These are phyloP conservation scores for Pelargonium cotyledonis DNA, from an alignment of 441 rosid genomes.

Conservation along the genomic window DNA sequence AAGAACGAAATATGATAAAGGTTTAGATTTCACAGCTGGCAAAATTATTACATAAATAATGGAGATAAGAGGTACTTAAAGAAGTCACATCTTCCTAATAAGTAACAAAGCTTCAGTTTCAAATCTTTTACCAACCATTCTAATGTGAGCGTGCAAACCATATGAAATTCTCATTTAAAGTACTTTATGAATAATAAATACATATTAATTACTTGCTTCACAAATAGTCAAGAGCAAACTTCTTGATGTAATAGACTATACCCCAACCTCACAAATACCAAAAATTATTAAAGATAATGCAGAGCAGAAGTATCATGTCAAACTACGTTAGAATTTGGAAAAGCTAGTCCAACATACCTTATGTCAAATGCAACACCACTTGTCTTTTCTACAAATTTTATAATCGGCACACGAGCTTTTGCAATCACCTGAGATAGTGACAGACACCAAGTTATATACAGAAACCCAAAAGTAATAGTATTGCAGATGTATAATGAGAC, in stretches of 20 bases:
- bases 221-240: background rate
- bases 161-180: background rate
- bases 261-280: background rate
- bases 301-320: background rate
- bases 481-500: constrained; percentile 14
- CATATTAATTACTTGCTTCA: background rate
- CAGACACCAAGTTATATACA: constrained; percentile 1
- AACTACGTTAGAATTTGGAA: constrained; percentile 12
- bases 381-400: constrained; percentile 78
- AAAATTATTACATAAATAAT: too few species aligned
- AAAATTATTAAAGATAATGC: background rate
- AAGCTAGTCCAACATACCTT: constrained; percentile 35
- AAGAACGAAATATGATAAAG: too few species aligned
- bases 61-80: background rate
- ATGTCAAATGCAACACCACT: constrained; percentile 73
- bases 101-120: background rate
- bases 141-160: background rate
- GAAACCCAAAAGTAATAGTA: constrained; percentile 6
- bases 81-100: background rate
- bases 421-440: constrained; percentile 61
- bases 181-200: too few species aligned
- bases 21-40: too few species aligned
- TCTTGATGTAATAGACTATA: background rate
- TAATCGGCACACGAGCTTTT: constrained; percentile 86
- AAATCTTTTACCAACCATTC: background rate